These are phyloP conservation scores for Chlamydomonas incerta DNA, from an alignment of 139 green algal genomes.

Conservation along the genomic window DNA sequence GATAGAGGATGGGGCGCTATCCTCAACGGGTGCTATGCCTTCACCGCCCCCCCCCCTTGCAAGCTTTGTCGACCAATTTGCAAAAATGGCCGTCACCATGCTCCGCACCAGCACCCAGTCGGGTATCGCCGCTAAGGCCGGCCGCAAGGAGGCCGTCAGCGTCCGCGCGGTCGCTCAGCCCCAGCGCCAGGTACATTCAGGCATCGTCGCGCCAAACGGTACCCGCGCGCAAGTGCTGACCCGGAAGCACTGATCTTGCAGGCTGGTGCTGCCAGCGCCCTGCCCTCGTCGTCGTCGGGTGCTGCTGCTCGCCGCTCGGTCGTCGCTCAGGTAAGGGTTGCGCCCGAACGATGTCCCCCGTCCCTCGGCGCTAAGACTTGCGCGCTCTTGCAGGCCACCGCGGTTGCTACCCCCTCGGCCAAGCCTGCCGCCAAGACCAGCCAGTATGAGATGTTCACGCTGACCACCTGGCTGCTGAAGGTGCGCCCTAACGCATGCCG, in stretches of 20 bases:
- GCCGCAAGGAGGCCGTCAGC: conserved; percentile 30
- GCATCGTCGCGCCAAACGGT: not conserved
- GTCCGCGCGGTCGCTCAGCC: conserved; percentile 37
- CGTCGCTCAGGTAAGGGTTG: conserved; percentile 6
- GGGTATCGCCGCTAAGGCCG: conserved; percentile 35
- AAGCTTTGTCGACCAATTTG: not conserved
- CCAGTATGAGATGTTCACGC: conserved; percentile 80
- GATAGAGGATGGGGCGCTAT: no score
- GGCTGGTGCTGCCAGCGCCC: not conserved
- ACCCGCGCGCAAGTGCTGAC: not conserved
- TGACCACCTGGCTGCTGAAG: conserved; percentile 91
- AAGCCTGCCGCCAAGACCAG: conserved; percentile 25
- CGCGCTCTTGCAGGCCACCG: conserved; percentile 1
- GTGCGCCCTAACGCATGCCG: conserved; percentile 45
- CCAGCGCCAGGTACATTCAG: not conserved
- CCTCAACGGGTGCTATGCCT: no score
- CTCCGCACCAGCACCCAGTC: conserved; percentile 7
- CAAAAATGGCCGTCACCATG: conserved; percentile 29
- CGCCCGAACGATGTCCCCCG: not conserved
- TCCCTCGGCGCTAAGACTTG: not conserved
- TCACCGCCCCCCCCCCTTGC: no score
- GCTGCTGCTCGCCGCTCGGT: conserved; percentile 35
- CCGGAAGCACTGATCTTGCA: not conserved
- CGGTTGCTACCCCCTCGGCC: not conserved
- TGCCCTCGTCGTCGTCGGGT: not conserved